These are phyloP conservation scores for Sarocladium oryzae DNA, from an alignment of 2,329 filamentous ascomycete genomes.

Conservation along the genomic window DNA sequence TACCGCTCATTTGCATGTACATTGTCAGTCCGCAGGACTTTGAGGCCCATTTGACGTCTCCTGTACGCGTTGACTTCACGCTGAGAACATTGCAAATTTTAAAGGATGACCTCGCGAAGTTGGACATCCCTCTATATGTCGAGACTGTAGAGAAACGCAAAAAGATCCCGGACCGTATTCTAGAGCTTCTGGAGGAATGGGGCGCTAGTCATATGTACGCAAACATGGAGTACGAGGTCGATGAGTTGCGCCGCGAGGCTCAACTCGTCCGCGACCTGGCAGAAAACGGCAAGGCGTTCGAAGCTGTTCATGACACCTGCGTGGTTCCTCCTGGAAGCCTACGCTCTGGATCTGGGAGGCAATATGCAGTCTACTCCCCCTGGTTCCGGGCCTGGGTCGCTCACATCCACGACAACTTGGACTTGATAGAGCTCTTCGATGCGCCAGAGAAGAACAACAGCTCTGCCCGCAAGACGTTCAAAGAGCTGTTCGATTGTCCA, in stretches of 20 bases:
- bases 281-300: constrained; percentile 59
- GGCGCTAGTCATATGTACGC: constrained; percentile 67
- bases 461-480: constrained; percentile 35
- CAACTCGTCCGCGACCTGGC: constrained; percentile 55
- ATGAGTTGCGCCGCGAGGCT: constrained; percentile 75
- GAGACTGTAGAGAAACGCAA: constrained; percentile 64
- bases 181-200: constrained; percentile 65
- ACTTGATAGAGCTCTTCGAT: constrained; percentile 57
- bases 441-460: constrained; percentile 31
- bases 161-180: constrained; percentile 52
- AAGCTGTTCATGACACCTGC: constrained; percentile 74
- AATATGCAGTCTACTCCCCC: constrained; percentile 78
- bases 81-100: constrained; percentile 64
- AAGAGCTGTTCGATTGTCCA: constrained; percentile 49
- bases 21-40: constrained; percentile 79
- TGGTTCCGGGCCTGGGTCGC: constrained; percentile 76
- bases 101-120: constrained; percentile 56
- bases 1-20: constrained; percentile 72
- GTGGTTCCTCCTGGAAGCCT: constrained; percentile 70
- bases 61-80: constrained; percentile 72
- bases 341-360: constrained; percentile 60
- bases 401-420: constrained; percentile 62
- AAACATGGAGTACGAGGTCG: constrained; percentile 88
- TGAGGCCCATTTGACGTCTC: constrained; percentile 69
- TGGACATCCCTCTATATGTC: constrained; percentile 73